Evolutionary conservation across 106 monocot species (phyloP).

Genomic region (Phalaenopsis aphrodite): DNA sequence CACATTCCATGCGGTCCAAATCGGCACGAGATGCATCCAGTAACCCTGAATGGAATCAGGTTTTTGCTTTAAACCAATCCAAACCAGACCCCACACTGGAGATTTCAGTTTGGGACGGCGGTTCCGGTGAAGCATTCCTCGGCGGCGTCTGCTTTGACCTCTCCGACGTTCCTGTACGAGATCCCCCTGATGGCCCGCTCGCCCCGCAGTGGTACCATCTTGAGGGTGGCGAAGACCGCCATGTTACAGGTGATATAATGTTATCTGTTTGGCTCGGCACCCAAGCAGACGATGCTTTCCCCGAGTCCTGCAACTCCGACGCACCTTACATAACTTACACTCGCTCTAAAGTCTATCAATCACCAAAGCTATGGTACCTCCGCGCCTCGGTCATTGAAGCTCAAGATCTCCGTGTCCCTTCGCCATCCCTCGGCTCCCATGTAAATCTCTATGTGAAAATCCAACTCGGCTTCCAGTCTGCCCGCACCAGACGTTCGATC

Average conservation of each 20-base stretch:
- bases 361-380: slow-evolving; percentile 97
- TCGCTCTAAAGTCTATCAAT: slow-evolving; percentile 93
- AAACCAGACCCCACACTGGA: slow-evolving; percentile 66
- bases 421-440: slow-evolving; percentile 16
- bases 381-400: slow-evolving; percentile 80
- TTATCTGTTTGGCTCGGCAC: slow-evolving; percentile 96
- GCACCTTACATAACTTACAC: slow-evolving; percentile 70
- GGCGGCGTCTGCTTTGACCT: slow-evolving; percentile 98
- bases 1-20: slow-evolving; percentile 35
- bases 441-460: slow-evolving; percentile 73
- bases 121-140: slow-evolving; percentile 40
- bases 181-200: slow-evolving; percentile 81
- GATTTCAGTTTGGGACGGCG: slow-evolving; percentile 65
- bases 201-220: slow-evolving; percentile 97
- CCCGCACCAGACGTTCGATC: slow-evolving; percentile 49
- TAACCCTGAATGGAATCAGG: slow-evolving; percentile 80
- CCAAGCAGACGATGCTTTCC: slow-evolving; percentile 86
- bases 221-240: slow-evolving; percentile 53
- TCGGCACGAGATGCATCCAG: slow-evolving; percentile 36
- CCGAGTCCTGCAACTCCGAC: slow-evolving; percentile 81
- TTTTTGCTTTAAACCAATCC: slow-evolving; percentile 57
- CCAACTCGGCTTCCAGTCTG: slow-evolving; percentile 82
- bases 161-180: slow-evolving; percentile 83
- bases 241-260: slow-evolving; percentile 78
- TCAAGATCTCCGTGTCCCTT: slow-evolving; percentile 60